These are phyloP conservation scores for Microsporum ferrugineum DNA, from an alignment of 2,329 filamentous ascomycete genomes.

Conservation along the genomic window DNA sequence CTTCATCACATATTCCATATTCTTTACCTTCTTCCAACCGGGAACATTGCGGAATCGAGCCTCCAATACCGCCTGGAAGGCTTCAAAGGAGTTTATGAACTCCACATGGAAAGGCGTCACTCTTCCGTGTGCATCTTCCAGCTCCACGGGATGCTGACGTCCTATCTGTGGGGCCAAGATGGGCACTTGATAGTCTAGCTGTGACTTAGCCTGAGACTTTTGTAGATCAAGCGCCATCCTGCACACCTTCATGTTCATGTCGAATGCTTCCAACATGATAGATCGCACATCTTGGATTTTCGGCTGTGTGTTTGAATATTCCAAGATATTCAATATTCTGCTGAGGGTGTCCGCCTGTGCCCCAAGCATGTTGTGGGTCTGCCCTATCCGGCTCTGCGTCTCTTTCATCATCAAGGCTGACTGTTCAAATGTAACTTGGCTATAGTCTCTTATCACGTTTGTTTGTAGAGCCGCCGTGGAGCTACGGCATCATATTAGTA, in stretches of 20 bases:
- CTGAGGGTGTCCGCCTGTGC: conserved; percentile 1
- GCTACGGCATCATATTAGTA: background rate
- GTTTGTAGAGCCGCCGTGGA: conserved; percentile 1
- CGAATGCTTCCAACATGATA: conserved; percentile 2
- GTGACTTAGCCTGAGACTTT: conserved; percentile 2
- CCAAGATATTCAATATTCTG: background rate
- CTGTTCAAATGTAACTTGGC: conserved; percentile 2
- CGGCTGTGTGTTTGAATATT: background rate
- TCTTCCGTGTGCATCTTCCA: conserved; percentile 9
- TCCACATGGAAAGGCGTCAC: conserved; percentile 10
- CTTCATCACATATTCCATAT: conserved; percentile 7
- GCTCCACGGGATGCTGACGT: conserved; percentile 6
- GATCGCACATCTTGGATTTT: conserved; percentile 1
- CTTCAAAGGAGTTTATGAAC: conserved; percentile 11
- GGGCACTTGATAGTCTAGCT: background rate
- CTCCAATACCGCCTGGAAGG: conserved; percentile 10
- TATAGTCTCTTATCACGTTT: background rate
- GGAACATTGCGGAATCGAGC: conserved; percentile 7
- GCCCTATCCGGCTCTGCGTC: conserved; percentile 2
- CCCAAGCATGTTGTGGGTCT: conserved; percentile 2
- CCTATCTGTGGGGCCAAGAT: conserved; percentile 4
- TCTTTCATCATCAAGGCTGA: background rate
- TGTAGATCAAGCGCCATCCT: conserved; percentile 5
- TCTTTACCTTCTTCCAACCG: conserved; percentile 6
- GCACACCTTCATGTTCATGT: conserved; percentile 8